Evolutionary conservation across 2,329 filamentous ascomycete species (phyloP), one percentile per base, ranked within the genome.

Genomic region (Colletotrichum coccodes): DNA sequence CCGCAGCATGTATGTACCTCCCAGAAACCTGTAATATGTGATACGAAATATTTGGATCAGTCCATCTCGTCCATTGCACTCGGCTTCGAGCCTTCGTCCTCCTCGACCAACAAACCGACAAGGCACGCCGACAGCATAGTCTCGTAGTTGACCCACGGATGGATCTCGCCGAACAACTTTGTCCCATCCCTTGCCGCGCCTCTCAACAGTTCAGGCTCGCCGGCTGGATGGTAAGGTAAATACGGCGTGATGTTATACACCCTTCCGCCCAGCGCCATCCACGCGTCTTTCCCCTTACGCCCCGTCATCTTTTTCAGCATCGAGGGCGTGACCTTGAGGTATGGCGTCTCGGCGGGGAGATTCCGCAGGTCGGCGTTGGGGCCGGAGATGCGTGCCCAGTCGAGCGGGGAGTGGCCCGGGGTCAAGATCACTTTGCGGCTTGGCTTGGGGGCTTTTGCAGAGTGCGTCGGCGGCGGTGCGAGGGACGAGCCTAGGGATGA

Each of bases 211-310:
- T 97, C 93, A 5, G 90, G 89, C 73, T 91, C 89, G 9, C 93
- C 96, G 26, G 96, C 96, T 0, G 96, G 96, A 78, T 99, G 96
- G 77, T 94, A 99, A 1, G 92, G 90, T 40, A 94, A 78, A 77
- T 98, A 99, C 0, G 95, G 94, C 0, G 91, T 92, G 66, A 99
- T 91, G 76, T 98, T 98, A 82, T 98, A 99, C 32, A 98, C 95
- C 75, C 93, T 92, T 1, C 95, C 95, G 69, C 94, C 92, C 70
- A 97, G 91, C 1, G 90, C 93, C 69, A 92, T 97, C 96, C 96
- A 99, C 0, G 95, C 94, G 75, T 97, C 93, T 70, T 88, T 91
- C 9, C 94, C 94, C 76, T 92, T 93, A 34, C 95, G 89, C 0
- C 95, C 95, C 44, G 93, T 97, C 80, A 94, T 90, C 44, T 84